Percentiles rank a stretch among this genome's conserved stretches.
Conservation (phyloP, 2,329 filamentous ascomycete species). For the Microdochium bolleyi region DNA sequence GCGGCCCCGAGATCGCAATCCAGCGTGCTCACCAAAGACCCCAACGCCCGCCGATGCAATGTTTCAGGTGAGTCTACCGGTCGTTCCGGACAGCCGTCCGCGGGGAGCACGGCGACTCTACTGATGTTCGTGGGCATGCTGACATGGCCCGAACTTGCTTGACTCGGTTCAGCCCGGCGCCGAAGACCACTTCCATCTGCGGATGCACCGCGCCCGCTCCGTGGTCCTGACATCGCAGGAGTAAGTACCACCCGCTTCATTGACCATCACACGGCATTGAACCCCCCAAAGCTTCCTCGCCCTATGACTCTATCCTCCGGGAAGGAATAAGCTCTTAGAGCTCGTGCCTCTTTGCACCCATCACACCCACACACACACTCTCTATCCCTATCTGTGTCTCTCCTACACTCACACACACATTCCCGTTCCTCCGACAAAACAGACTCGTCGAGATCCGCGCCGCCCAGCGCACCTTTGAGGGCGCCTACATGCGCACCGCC, state of each 20-base stretch:
- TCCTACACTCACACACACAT: background rate
- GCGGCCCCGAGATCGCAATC: too few species aligned
- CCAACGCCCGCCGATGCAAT: background rate
- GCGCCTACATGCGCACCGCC: slow-evolving; percentile 91
- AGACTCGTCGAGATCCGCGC: slow-evolving; percentile 88
- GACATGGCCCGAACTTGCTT: background rate
- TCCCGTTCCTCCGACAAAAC: background rate
- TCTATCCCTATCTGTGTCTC: background rate
- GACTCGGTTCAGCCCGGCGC: slow-evolving; percentile 14
- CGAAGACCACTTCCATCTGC: slow-evolving; percentile 68
- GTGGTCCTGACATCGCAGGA: slow-evolving; percentile 76
- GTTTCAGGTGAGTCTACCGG: background rate
- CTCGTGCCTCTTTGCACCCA: too few species aligned
- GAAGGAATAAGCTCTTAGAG: too few species aligned
- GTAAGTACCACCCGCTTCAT: slow-evolving; percentile 27
- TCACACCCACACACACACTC: too few species aligned
- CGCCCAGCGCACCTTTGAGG: slow-evolving; percentile 93
- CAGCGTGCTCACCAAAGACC: background rate
- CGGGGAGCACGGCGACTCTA: too few species aligned
- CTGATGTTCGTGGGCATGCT: too few species aligned
- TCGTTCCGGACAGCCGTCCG: too few species aligned
- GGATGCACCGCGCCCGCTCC: slow-evolving; percentile 75
- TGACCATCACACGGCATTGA: background rate
- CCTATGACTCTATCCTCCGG: too few species aligned
- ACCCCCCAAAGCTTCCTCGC: too few species aligned